Evolutionary conservation across 1,284 basidiomycete genomes (phyloP), one percentile per base, ranked within the genome.

Genomic region (Naganishia albida): DNA sequence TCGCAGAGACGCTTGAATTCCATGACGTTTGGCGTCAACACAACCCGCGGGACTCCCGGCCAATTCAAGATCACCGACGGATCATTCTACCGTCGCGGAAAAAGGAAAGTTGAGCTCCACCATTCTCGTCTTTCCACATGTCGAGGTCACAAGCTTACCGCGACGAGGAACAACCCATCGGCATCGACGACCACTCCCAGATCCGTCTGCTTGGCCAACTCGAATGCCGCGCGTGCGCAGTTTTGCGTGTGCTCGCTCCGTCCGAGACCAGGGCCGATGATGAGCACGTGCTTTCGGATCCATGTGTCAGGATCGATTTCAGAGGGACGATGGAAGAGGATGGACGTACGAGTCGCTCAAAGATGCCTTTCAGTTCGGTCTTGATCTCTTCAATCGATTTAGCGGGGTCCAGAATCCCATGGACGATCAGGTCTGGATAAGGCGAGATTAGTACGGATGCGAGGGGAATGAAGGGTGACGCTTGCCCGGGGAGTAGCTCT

Each of bases 171-270:
- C 44, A 80, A 67, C 15, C 78, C 92, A 75, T 98, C 95, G 0
- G 95, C 95, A 73, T 99, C 95, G 18, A 99, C 82, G 3, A 98
- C 93, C 60, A 97, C 81, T 74, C 89, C 95, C 85, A 95, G 88
- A 59, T 87, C 86, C 57, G 82, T 83, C 28, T 81, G 76, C 62
- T 77, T 78, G 1, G 83, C 83, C 18, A 83, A 70, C 26, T 77
- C 70, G 59, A 85, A 80, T 2, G 82, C 82, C 3, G 81, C 72
- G 28, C 77, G 73, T 3, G 82, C 84, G 42, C 81, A 91, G 1
- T 77, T 78, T 75, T 93, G 91, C 92, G 98, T 98, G 79, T 92
- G 91, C 2, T 85, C 80, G 71, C 93, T 90, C 0, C 95, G 85
- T 0, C 93, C 93, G 0, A 97, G 84, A 0, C 95, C 95, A 0